These are phyloP conservation scores for Cytidiella melzeri DNA, from an alignment of 768 basidiomycete genomes.

Conservation along the genomic window DNA sequence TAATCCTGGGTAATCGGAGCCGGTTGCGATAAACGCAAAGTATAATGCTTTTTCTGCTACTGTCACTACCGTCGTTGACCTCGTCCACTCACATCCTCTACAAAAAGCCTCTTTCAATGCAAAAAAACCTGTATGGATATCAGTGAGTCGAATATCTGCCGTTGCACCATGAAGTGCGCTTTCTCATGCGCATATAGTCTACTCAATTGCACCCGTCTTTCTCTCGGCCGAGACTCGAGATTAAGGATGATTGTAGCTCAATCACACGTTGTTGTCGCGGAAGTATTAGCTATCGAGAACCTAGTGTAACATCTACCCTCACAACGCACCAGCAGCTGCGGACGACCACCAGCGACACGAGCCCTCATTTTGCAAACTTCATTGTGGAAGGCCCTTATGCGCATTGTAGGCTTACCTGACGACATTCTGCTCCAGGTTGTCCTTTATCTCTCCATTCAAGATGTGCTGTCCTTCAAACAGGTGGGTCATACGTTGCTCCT, in stretches of 20 bases:
- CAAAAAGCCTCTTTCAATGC: no score
- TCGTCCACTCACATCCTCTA: no score
- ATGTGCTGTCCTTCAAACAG: conserved; percentile 45
- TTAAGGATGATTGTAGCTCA: no score
- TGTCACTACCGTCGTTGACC: no score
- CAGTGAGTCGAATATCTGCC: no score
- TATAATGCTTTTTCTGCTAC: no score
- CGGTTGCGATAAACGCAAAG: no score
- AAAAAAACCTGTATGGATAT: no score
- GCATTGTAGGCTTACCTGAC: conserved; percentile 32
- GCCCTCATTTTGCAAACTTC: conserved; percentile 5
- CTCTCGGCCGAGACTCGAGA: conserved; percentile 1
- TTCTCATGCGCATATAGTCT: no score
- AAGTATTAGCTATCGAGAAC: not conserved
- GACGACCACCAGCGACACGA: not conserved
- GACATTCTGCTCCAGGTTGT: conserved; percentile 40
- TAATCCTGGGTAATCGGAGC: no score
- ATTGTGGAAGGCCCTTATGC: conserved; percentile 7
- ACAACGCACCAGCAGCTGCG: not conserved
- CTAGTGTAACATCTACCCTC: conserved; percentile 1
- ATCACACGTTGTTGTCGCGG: no score
- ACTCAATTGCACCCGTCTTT: not conserved
- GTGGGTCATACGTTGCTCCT: conserved; percentile 28
- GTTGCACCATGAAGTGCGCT: no score
- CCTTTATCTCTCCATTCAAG: conserved; percentile 28